Evolutionary conservation across 2,329 filamentous ascomycete genomes (phyloP).

Genomic region (Geoglossum cookeanum): DNA sequence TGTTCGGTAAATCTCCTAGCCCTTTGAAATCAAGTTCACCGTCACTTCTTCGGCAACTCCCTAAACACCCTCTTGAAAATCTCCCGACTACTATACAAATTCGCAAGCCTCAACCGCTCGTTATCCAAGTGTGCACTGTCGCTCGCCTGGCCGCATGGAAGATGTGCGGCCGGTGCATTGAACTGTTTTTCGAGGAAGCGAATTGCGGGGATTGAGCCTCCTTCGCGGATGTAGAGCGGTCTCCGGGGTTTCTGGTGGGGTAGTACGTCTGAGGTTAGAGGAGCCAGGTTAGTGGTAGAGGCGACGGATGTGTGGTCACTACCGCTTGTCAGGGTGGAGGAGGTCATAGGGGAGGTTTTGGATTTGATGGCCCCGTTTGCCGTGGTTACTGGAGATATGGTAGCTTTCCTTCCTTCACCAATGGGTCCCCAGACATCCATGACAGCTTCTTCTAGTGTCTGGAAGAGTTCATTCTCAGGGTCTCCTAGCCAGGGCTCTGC

Average conservation of each 20-base stretch:
- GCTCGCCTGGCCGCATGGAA: constrained; percentile 88
- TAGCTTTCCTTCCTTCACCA: constrained; percentile 15
- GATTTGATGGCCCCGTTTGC: background rate
- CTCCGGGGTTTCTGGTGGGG: constrained; percentile 23
- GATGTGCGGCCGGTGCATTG: constrained; percentile 69
- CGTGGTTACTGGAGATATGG: background rate
- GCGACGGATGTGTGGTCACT: constrained; percentile 9
- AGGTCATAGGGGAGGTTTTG: constrained; percentile 29
- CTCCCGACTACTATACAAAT: constrained; percentile 76
- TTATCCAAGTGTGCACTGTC: constrained; percentile 91
- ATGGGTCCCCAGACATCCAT: constrained; percentile 61
- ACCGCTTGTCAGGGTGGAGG: constrained; percentile 18
- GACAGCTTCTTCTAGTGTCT: constrained; percentile 69
- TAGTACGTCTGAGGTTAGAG: constrained; percentile 16
- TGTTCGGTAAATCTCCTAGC: no score
- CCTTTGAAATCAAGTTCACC: no score
- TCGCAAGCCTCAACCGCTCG: constrained; percentile 72
- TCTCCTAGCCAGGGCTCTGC: constrained; percentile 95
- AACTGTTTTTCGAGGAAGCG: constrained; percentile 92
- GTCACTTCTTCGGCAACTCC: background rate
- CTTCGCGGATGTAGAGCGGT: constrained; percentile 86
- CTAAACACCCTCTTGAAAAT: constrained; percentile 74
- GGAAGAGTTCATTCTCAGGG: constrained; percentile 76
- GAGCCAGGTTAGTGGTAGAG: constrained; percentile 9
- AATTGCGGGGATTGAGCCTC: constrained; percentile 86